Base-by-base conservation (phyloP, 2,329 filamentous ascomycete genomes). In the Sporothrix mexicana region DNA sequence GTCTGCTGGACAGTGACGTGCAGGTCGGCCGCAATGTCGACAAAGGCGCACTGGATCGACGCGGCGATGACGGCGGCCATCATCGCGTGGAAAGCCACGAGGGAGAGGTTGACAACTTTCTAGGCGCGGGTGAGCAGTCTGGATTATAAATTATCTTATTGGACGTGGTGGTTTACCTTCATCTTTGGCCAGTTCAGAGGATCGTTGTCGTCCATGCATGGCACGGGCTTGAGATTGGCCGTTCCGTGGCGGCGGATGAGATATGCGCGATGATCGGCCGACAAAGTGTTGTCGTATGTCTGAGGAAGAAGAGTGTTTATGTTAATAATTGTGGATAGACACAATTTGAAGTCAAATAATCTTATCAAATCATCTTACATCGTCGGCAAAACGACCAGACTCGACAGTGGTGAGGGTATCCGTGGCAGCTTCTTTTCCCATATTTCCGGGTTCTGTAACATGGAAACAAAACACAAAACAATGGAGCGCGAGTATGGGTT, bases 61-160 rank as follows among this genome's bases (percentile, higher is more conserved):
- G 86, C 82, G 0, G 87, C 86, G 1, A 82, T 86, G 75, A 89
- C 88, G 0, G 86, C 87, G 61, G 83, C 83, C 85, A 89, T 89
- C 79, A 85, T 85, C 41, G 86, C 85, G 72, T 89, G 86, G 76
- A 88, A 87, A 0, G 86, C 85, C 17, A 90, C 86, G 10, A 89
- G 82, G 12, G 83, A 72, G 0, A 90, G 79, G 73, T 89, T 88
- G 71, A 80, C 72, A 0, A 81, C 78, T 84, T 88, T 89, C 85
- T 59, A 30, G 20, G 30, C 20, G 43, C 23, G 69, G 25, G 30
- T 36, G 30, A 36, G 30, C 7, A 7, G 7, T 30, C 30, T 5
- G 30, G 5, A 3, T 30, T 7, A 6, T 7, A 7, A 36, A 6
- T 36, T 5, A 36, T 36, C 5, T 36, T 7, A 36, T 36, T 6